Evolutionary conservation across 2,329 filamentous ascomycete genomes (phyloP).

Genomic region (Berkeleyomyces rouxiae): DNA sequence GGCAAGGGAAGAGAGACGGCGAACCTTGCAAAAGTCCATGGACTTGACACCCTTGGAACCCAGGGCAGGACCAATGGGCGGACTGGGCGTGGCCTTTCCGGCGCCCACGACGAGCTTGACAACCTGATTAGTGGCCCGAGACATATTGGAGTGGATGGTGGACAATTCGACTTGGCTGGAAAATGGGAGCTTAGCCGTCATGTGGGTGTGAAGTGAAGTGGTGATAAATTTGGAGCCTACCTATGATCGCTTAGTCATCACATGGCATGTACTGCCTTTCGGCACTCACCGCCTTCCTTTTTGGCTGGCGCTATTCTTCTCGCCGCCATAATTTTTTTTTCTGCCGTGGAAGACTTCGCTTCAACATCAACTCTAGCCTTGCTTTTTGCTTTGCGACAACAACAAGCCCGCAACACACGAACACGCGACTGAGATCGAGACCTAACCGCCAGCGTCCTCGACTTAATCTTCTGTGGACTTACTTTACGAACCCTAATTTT

Average conservation of each 20-base stretch:
- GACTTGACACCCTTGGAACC: constrained; percentile 97
- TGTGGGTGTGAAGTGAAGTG: not conserved
- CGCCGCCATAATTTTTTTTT: constrained; percentile 14
- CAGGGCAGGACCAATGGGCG: constrained; percentile 87
- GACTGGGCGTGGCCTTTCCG: constrained; percentile 84
- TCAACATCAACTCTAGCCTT: not conserved
- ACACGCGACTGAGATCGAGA: not conserved
- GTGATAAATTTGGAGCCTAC: constrained; percentile 10
- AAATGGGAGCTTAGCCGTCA: not conserved
- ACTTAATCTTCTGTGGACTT: too few species aligned
- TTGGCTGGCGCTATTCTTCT: constrained; percentile 9
- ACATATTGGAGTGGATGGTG: constrained; percentile 28
- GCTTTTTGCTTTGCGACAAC: not conserved
- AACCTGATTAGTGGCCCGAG: constrained; percentile 49
- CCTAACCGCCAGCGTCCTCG: too few species aligned
- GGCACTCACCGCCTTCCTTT: constrained; percentile 8
- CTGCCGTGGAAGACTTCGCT: constrained; percentile 8
- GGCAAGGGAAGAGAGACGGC: constrained; percentile 10
- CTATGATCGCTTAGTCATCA: constrained; percentile 10
- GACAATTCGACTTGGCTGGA: not conserved
- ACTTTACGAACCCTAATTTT: not conserved
- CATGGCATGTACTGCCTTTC: not conserved
- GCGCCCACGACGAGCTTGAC: constrained; percentile 97
- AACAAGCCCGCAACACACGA: not conserved
- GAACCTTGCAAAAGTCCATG: constrained; percentile 98